Evolutionary conservation across 164 flowering plant species (phyloP), one percentile per base, ranked within the genome.

Genomic region (Dillenia turbinata): DNA sequence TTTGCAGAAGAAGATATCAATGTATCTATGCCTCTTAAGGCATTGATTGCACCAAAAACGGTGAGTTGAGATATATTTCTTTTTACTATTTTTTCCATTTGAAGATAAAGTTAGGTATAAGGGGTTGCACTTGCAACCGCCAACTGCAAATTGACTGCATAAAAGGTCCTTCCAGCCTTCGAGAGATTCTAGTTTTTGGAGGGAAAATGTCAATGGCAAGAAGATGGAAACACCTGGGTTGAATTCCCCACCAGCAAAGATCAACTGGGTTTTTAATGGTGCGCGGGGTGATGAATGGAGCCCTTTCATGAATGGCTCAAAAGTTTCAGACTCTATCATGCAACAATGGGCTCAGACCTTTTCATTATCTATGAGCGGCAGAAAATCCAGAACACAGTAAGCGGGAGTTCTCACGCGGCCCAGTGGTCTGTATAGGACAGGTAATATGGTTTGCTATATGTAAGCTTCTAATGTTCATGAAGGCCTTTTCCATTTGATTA

Each of bases 181-280:
- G 0, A 24, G 68, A 54, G 57, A 56, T 16, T 51, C 62, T 46
- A 15, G 46, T 24, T 16, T 59, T 13, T 19, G 44, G 49, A 57
- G 49, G 58, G 57, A 64, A 44, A 60, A 66, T 14, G 43, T n/a
- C 2, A 22, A 63, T 13, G 26, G 15, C 26, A 44, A 15, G 64
- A 58, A 49, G 16, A 56, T 9, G 49, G 17, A 65, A 44, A 52
- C 49, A 19, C 52, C 70, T 13, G 22, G 66, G 47, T 62, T 60
- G 44, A 1, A 55, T 58, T 54, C 54, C 44, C 71, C 59, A 11
- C 82, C 85, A 49, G 43, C 33, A 22, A 74, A 71, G 60, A 58
- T 81, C 12, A 76, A 69, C 9, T 81, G 85, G 85, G 82, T 78
- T 55, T 69, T 78, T 40, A 56, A 54, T 58, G 76, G 79, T 59